Percentiles rank a stretch among this genome's conserved stretches.
Conservation (phyloP, 2,329 filamentous ascomycete species). For the Fusarium abutilonis region DNA sequence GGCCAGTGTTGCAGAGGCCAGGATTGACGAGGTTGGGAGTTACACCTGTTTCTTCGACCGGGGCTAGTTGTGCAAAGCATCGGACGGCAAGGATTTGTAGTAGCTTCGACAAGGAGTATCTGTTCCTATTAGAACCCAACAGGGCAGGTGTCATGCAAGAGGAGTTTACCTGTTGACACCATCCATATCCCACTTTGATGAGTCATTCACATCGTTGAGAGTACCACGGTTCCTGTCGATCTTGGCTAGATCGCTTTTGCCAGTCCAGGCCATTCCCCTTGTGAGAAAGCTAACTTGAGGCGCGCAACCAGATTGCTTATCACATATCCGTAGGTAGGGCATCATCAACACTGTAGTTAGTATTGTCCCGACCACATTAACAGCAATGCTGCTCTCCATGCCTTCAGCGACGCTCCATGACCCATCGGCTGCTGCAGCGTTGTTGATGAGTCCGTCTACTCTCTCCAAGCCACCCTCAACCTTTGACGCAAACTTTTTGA, state of each 20-base stretch:
- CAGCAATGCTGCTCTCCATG: slow-evolving; percentile 1
- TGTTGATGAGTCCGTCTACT: slow-evolving; percentile 2
- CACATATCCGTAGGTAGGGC: neutral
- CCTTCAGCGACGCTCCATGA: neutral
- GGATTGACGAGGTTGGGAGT: slow-evolving; percentile 2
- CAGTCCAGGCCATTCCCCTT: neutral
- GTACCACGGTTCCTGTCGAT: neutral
- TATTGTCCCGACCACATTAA: neutral
- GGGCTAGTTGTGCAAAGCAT: neutral
- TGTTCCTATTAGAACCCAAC: neutral
- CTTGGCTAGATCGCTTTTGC: neutral
- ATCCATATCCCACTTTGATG: neutral
- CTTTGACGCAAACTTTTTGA: slow-evolving; percentile 50
- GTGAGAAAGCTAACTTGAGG: neutral
- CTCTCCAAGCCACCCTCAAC: slow-evolving; percentile 38
- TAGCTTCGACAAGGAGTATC: neutral
- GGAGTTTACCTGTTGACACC: neutral
- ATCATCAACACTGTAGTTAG: neutral
- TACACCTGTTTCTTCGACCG: neutral
- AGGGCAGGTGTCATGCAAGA: neutral
- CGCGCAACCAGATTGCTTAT: neutral
- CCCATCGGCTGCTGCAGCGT: slow-evolving; percentile 1
- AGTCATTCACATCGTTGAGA: neutral
- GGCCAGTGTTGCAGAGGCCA: slow-evolving; percentile 2
- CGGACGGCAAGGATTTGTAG: slow-evolving; percentile 3